Evolutionary conservation across 1,284 basidiomycete species (phyloP).

Genomic region (Schizophyllum commune): DNA sequence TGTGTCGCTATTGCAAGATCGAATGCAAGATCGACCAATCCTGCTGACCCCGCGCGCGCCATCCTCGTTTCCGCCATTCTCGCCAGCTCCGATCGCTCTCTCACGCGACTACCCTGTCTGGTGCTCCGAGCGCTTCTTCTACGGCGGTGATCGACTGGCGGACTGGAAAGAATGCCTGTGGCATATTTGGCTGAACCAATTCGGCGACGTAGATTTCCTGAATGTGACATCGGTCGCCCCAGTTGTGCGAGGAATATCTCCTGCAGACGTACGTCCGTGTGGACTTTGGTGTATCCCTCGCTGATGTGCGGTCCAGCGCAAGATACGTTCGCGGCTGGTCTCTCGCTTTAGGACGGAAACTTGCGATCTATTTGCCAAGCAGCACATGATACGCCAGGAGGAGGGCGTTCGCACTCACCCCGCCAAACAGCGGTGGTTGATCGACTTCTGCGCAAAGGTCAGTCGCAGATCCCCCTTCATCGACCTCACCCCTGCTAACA

Average conservation of each 20-base stretch:
- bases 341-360: slow-evolving; percentile 43
- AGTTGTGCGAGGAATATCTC: slow-evolving; percentile 3
- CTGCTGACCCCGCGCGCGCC: slow-evolving; percentile 20
- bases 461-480: not conserved
- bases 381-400: slow-evolving; percentile 28
- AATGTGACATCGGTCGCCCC: slow-evolving; percentile 11
- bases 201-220: slow-evolving; percentile 28
- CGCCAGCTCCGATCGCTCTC: slow-evolving; percentile 35
- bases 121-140: slow-evolving; percentile 56
- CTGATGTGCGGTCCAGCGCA: not conserved
- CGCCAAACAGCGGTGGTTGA: slow-evolving; percentile 32
- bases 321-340: slow-evolving; percentile 14
- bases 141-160: slow-evolving; percentile 32
- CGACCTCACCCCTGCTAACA: not conserved
- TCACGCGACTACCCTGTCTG: slow-evolving; percentile 43
- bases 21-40: slow-evolving; percentile 16
- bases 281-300: not conserved
- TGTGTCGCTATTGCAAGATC: slow-evolving; percentile 9
- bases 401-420: slow-evolving; percentile 16
- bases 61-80: slow-evolving; percentile 29
- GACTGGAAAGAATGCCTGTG: slow-evolving; percentile 68
- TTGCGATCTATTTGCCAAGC: slow-evolving; percentile 43
- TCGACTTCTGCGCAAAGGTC: slow-evolving; percentile 32
- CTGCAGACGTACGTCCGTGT: not conserved
- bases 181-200: slow-evolving; percentile 52